Percentiles rank a stretch among this genome's conserved stretches.
Evolutionary conservation across 2,329 filamentous ascomycete species (phyloP).

Genomic region (Colletotrichum abscissum): DNA sequence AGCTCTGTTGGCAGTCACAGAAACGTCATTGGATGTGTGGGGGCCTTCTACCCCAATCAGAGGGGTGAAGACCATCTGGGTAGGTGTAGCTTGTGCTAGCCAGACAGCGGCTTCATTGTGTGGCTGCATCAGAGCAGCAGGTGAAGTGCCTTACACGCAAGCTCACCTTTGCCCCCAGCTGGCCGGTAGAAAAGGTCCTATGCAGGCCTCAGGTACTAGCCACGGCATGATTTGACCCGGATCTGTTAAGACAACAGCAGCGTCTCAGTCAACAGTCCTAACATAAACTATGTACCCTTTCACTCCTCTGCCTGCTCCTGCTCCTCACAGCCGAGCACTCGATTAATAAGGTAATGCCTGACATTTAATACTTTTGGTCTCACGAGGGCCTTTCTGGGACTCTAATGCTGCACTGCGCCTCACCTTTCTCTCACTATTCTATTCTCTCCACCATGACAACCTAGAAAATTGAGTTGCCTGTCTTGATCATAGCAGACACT

Average conservation of each 20-base stretch:
- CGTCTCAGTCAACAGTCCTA: fast-evolving
- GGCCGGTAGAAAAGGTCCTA: slow-evolving; percentile 17
- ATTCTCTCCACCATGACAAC: slow-evolving; percentile 14
- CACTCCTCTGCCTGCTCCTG: background rate
- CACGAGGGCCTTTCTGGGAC: background rate
- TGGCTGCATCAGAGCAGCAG: background rate
- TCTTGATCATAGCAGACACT: background rate
- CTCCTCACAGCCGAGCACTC: slow-evolving; percentile 13
- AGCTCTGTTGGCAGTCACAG: slow-evolving; percentile 27
- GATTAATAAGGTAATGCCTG: background rate
- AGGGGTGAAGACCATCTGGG: background rate
- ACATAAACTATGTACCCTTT: background rate
- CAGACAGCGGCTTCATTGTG: background rate
- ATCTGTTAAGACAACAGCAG: slow-evolving; percentile 6
- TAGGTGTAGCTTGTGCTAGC: background rate
- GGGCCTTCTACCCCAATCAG: slow-evolving; percentile 14
- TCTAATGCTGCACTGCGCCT: slow-evolving; percentile 21
- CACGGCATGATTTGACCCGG: background rate
- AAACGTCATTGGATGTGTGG: slow-evolving; percentile 34
- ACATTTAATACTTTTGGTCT: background rate
- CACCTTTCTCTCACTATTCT: slow-evolving; percentile 2
- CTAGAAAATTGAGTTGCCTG: background rate
- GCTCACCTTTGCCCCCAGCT: background rate
- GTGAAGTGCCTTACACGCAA: background rate
- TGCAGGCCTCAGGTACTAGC: background rate